These are phyloP conservation scores for Cutaneotrichosporon sp. DNA, from an alignment of 1,284 basidiomycete species.

Conservation along the genomic window DNA sequence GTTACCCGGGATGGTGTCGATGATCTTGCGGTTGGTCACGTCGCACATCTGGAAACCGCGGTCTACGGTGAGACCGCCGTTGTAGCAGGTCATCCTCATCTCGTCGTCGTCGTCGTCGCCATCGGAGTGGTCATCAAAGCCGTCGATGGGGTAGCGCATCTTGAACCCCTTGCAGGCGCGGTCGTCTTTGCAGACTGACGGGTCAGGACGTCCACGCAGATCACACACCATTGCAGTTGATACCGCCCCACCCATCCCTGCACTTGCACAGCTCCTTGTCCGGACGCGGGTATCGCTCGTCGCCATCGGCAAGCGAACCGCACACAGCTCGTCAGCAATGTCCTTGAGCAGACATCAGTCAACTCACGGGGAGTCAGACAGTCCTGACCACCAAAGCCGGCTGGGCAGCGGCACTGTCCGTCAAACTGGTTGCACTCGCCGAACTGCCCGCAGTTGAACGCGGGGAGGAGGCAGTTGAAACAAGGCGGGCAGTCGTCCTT, in stretches of 20 bases:
- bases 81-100: slow-evolving; percentile 83
- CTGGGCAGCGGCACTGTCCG: slow-evolving; percentile 85
- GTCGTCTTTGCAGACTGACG: slow-evolving; percentile 78
- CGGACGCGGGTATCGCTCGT: slow-evolving; percentile 75
- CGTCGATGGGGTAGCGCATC: slow-evolving; percentile 54
- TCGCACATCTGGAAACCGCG: slow-evolving; percentile 97
- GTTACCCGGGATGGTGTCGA: slow-evolving; percentile 82
- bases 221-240: slow-evolving; percentile 88
- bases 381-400: slow-evolving; percentile 88
- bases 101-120: slow-evolving; percentile 57
- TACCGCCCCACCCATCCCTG: slow-evolving; percentile 89
- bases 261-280: slow-evolving; percentile 79
- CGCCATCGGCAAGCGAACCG: slow-evolving; percentile 86
- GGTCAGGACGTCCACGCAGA: slow-evolving; percentile 1
- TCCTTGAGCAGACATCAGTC: background rate
- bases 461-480: slow-evolving; percentile 83
- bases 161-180: slow-evolving; percentile 75
- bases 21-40: slow-evolving; percentile 90
- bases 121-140: slow-evolving; percentile 32
- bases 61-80: slow-evolving; percentile 84
- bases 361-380: slow-evolving; percentile 72
- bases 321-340: slow-evolving; percentile 74
- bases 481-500: slow-evolving; percentile 58
- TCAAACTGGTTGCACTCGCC: slow-evolving; percentile 83
- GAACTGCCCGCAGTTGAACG: slow-evolving; percentile 80